Percentiles rank a stretch among this genome's conserved stretches.
Conservation (phyloP, 2,329 filamentous ascomycete genomes). For the Zymoseptoria passerinii region DNA sequence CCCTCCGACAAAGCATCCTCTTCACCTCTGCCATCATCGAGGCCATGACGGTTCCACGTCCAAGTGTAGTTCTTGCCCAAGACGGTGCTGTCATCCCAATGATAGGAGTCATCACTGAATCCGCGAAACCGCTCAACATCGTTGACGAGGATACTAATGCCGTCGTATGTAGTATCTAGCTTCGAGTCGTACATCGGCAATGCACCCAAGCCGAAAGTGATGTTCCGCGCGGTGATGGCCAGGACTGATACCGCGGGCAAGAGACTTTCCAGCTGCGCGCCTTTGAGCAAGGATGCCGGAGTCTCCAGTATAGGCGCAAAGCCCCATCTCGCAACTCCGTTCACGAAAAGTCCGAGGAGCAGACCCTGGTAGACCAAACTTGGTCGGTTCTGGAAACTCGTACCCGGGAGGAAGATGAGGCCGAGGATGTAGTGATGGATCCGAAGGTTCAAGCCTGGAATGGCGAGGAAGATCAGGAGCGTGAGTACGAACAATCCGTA, state of each 20-base stretch:
- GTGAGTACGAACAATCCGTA: slow-evolving; percentile 60
- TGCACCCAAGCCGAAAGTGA: slow-evolving; percentile 53
- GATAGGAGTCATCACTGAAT: slow-evolving; percentile 52
- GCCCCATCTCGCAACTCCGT: slow-evolving; percentile 88
- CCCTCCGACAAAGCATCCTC: slow-evolving; percentile 29
- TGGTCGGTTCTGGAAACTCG: slow-evolving; percentile 77
- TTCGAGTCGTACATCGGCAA: slow-evolving; percentile 32
- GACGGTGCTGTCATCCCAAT: slow-evolving; percentile 31
- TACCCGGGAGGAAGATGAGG: slow-evolving; percentile 78
- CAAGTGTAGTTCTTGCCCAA: slow-evolving; percentile 23
- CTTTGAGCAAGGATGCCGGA: slow-evolving; percentile 56
- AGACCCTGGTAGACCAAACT: slow-evolving; percentile 83
- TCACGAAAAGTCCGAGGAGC: slow-evolving; percentile 83
- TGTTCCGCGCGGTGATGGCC: slow-evolving; percentile 46
- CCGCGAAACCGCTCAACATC: slow-evolving; percentile 74
- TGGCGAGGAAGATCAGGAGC: slow-evolving; percentile 61
- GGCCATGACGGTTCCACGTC: slow-evolving; percentile 28
- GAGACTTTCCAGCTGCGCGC: slow-evolving; percentile 46
- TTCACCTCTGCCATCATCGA: slow-evolving; percentile 1
- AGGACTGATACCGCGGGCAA: slow-evolving; percentile 46
- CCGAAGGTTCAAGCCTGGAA: slow-evolving; percentile 72
- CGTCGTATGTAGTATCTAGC: slow-evolving; percentile 51
- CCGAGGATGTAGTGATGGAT: slow-evolving; percentile 95
- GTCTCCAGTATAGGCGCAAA: slow-evolving; percentile 87
- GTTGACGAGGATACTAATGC: slow-evolving; percentile 72